These are phyloP conservation scores for Fonsecaea pedrosoi DNA, from an alignment of 2,329 filamentous ascomycete genomes.

Conservation along the genomic window DNA sequence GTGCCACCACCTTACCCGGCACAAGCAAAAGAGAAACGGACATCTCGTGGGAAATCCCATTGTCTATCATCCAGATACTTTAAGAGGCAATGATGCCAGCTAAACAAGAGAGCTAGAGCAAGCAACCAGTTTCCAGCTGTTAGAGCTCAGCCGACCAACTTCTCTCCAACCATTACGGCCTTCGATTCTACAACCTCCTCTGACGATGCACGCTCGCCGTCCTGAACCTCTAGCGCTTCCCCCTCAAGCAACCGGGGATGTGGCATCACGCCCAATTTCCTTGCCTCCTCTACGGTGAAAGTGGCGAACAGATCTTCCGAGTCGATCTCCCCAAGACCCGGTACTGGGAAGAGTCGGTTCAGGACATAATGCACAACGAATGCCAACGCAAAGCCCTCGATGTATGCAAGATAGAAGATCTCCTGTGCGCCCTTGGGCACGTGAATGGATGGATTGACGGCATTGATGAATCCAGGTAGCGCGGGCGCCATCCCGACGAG, in stretches of 20 bases:
- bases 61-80: not conserved
- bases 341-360: constrained; percentile 23
- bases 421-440: constrained; percentile 42
- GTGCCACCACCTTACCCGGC: not conserved
- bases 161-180: constrained; percentile 9
- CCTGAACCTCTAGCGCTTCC: constrained; percentile 8
- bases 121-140: not conserved
- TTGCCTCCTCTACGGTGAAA: constrained; percentile 17
- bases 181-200: constrained; percentile 14
- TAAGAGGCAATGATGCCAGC: not conserved
- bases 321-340: constrained; percentile 22
- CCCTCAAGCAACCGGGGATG: constrained; percentile 11
- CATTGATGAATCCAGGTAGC: constrained; percentile 68
- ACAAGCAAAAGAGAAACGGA: not conserved
- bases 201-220: not conserved
- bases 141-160: not conserved
- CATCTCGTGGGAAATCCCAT: not conserved
- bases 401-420: constrained; percentile 24
- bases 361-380: constrained; percentile 20
- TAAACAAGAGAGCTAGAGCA: not conserved
- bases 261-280: constrained; percentile 16
- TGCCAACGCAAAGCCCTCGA: constrained; percentile 21
- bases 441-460: constrained; percentile 65
- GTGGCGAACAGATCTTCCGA: constrained; percentile 21
- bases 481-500: constrained; percentile 63